Evolutionary conservation across 805 yeast genomes (phyloP).

Genomic region (Monosporozyma aquatica): DNA sequence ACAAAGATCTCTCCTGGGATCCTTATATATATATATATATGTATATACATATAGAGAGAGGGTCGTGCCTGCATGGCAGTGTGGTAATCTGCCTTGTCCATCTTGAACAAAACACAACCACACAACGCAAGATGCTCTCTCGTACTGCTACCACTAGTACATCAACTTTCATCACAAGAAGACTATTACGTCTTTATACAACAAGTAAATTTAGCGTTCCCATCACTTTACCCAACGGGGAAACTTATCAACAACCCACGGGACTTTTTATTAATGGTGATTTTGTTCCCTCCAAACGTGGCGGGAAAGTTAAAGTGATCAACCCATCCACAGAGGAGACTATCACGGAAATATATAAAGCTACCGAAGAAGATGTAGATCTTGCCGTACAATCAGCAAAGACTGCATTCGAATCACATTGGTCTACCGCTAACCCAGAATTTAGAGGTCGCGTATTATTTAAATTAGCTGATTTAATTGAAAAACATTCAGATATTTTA

Average conservation of each 20-base stretch:
- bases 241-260: conserved; percentile 65
- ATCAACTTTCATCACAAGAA: conserved; percentile 2
- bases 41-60: no score
- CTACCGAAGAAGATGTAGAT: conserved; percentile 70
- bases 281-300: conserved; percentile 52
- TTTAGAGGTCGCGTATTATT: conserved; percentile 53
- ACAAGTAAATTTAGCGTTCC: conserved; percentile 37
- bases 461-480: conserved; percentile 73
- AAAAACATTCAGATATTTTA: conserved; percentile 57
- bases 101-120: no score
- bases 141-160: conserved; percentile 4
- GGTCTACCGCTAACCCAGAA: conserved; percentile 65
- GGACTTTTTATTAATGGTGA: conserved; percentile 77
- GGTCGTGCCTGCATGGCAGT: no score
- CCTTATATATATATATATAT: no score
- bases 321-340: conserved; percentile 70
- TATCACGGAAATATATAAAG: conserved; percentile 63
- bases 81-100: no score
- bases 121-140: conserved; percentile 6
- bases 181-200: conserved; percentile 26
- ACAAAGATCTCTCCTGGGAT: no score
- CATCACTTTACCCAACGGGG: conserved; percentile 65
- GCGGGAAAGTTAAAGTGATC: conserved; percentile 51
- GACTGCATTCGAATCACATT: conserved; percentile 65
- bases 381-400: conserved; percentile 80